Percentiles rank a stretch among this genome's conserved stretches.
phyloP scores from a whole-genome alignment of 139 green algal species.

The Zygnema cylindricum region DNA sequence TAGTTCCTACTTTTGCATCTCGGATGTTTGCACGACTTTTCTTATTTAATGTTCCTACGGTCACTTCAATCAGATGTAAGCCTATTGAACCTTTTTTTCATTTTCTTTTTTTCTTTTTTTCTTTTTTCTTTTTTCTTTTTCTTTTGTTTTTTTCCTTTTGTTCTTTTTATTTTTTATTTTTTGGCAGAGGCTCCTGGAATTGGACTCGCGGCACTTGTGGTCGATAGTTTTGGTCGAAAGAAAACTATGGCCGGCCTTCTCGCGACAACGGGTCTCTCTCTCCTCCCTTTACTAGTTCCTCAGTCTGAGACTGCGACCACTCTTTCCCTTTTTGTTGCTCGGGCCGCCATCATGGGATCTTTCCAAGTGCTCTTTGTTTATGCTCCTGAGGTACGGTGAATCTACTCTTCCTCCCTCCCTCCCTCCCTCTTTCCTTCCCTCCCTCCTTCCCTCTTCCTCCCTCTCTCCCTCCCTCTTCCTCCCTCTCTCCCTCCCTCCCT shows the following conservation, averaged over 20 bases:
- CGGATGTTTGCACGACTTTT: no score
- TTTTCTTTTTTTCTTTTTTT: neutral
- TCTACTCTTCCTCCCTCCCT: no score
- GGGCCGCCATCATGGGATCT: slow-evolving; percentile 70
- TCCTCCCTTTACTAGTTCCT: slow-evolving; percentile 37
- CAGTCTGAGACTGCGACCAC: slow-evolving; percentile 23
- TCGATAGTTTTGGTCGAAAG: slow-evolving; percentile 40
- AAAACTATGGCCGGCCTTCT: slow-evolving; percentile 15
- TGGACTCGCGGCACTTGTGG: slow-evolving; percentile 53
- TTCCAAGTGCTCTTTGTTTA: slow-evolving; percentile 81
- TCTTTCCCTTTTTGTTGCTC: slow-evolving; percentile 70
- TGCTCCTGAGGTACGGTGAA: slow-evolving; percentile 71
- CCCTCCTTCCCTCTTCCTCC: no score
- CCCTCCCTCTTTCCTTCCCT: no score
- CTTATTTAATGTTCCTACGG: no score
- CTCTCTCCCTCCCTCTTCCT: no score
- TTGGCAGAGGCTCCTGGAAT: slow-evolving; percentile 68
- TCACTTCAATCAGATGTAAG: no score
- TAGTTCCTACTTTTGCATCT: no score
- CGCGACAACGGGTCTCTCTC: slow-evolving; percentile 21
- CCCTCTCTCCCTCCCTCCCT: no score
- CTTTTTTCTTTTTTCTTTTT: neutral
- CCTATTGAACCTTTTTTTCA: no score
- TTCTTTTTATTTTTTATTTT: neutral
- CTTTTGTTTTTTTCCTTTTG: neutral